phyloP scores from a whole-genome alignment of 371 early-diverging fungal species.

The Smittium culicis region DNA sequence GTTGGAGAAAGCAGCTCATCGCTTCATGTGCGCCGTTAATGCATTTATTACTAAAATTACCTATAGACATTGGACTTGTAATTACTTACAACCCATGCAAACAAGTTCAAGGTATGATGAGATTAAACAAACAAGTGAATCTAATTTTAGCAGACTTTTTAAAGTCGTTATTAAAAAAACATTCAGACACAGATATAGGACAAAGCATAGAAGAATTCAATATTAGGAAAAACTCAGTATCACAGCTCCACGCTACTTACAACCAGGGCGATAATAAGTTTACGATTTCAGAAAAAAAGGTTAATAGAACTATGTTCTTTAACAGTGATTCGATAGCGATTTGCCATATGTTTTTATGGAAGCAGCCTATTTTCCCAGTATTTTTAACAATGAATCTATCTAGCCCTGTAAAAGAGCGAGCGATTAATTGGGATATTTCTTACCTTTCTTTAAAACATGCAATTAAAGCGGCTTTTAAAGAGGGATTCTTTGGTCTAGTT shows the following conservation, averaged over 20 bases:
- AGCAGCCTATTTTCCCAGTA: neutral
- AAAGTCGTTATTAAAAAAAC: neutral
- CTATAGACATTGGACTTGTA: neutral
- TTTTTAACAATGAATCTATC: neutral
- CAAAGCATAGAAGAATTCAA: neutral
- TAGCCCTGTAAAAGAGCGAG: no score
- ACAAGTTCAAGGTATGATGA: neutral
- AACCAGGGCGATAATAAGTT: neutral
- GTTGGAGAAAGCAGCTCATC: neutral
- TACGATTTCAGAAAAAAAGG: neutral
- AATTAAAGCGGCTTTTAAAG: neutral
- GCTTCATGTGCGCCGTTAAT: neutral
- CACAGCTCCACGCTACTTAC: neutral
- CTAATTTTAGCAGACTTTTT: neutral
- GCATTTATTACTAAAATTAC: neutral
- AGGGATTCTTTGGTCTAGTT: neutral
- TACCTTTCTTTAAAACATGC: neutral
- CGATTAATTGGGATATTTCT: neutral
- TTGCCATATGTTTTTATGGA: neutral
- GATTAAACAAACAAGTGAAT: neutral
- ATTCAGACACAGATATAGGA: neutral
- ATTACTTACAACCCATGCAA: neutral
- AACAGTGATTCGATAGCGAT: neutral
- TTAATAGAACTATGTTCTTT: neutral
- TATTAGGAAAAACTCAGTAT: neutral